phyloP scores from a whole-genome alignment of 768 basidiomycete species.

The Coprinopsis marcescibilis region DNA sequence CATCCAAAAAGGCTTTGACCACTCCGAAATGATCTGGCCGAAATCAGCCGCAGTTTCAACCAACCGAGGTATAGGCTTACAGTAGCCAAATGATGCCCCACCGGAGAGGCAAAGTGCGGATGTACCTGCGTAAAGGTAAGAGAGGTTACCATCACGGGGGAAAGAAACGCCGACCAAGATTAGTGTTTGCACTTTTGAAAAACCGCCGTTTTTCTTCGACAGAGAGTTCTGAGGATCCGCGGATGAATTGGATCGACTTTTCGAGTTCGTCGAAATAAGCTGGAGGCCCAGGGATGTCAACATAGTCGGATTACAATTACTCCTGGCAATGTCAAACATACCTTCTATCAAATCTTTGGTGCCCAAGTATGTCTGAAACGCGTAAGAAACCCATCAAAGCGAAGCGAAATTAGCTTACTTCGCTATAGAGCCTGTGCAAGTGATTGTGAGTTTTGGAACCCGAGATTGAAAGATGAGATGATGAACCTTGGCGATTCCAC shows the following conservation, averaged over 20 bases:
- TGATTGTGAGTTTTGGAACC: background rate
- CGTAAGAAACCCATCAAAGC: conserved; percentile 13
- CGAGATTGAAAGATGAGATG: background rate
- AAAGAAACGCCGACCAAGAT: conserved; percentile 50
- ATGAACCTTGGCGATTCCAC: conserved; percentile 73
- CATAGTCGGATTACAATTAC: background rate
- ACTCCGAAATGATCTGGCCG: conserved; percentile 80
- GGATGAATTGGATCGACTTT: conserved; percentile 67
- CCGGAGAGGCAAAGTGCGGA: conserved; percentile 95
- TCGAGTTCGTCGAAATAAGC: conserved; percentile 81
- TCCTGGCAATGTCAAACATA: conserved; percentile 28
- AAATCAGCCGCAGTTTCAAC: conserved; percentile 4
- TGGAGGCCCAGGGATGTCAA: conserved; percentile 20
- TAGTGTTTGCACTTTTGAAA: conserved; percentile 84
- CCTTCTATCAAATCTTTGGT: conserved; percentile 90
- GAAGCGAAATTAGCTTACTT: conserved; percentile 45
- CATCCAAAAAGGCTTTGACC: conserved; percentile 86
- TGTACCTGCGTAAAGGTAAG: conserved; percentile 33
- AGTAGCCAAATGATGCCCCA: conserved; percentile 93
- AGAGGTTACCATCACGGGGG: background rate
- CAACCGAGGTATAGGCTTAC: conserved; percentile 34
- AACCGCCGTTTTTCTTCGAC: conserved; percentile 89
- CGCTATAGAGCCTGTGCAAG: conserved; percentile 71
- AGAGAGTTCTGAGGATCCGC: conserved; percentile 65
- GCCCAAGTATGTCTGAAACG: conserved; percentile 74